Percentiles rank a stretch among this genome's conserved stretches.
Evolutionary conservation across 2,329 filamentous ascomycete species (phyloP).

Genomic region (Clarireedia hainanense): DNA sequence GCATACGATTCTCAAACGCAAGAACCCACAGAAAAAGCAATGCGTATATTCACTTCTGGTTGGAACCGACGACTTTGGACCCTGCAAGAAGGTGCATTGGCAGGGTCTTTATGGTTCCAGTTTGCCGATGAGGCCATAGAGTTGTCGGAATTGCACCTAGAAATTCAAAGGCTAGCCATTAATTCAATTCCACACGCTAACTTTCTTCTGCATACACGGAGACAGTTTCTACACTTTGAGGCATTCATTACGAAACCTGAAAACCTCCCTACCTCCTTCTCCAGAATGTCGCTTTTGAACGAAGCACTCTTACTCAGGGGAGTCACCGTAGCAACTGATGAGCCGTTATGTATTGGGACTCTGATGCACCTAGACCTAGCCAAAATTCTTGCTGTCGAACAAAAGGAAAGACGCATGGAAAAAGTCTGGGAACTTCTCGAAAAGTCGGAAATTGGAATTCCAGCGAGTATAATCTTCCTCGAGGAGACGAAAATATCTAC

Average conservation of each 20-base stretch:
- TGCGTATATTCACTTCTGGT: conserved; percentile 27
- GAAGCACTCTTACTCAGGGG: conserved; percentile 24
- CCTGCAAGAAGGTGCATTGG: conserved; percentile 33
- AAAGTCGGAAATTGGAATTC: background rate
- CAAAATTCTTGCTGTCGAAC: background rate
- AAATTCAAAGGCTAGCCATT: background rate
- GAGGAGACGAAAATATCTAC: background rate
- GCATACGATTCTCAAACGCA: conserved; percentile 6
- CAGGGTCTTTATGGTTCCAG: conserved; percentile 28
- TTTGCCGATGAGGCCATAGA: conserved; percentile 24
- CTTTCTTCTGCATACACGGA: background rate
- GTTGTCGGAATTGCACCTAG: background rate
- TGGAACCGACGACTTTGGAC: conserved; percentile 37
- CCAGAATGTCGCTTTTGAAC: conserved; percentile 14
- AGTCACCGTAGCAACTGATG: conserved; percentile 27
- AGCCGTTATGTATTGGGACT: conserved; percentile 26
- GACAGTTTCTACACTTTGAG: background rate
- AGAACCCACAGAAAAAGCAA: conserved; percentile 20
- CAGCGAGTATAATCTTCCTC: background rate
- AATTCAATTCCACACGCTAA: background rate
- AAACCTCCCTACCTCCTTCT: background rate
- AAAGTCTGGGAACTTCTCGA: conserved; percentile 1
- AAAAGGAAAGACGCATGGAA: background rate
- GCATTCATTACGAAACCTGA: background rate
- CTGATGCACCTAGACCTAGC: background rate